phyloP scores from a whole-genome alignment of 2,329 filamentous ascomycete genomes.

The Beauveria brongniartii region DNA sequence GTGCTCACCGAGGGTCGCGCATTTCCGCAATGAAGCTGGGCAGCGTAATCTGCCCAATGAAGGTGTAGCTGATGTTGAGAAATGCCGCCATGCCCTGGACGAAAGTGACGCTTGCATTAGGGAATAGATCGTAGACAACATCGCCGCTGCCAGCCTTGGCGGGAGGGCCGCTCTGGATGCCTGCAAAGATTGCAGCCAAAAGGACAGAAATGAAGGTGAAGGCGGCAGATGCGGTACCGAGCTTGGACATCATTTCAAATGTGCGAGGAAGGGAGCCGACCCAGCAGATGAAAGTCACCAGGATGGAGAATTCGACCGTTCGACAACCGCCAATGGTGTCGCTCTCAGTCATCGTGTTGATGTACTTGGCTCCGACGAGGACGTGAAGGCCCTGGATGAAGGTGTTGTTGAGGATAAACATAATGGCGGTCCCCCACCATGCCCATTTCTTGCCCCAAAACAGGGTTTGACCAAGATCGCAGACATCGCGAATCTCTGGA shows the following conservation, averaged over 20 bases:
- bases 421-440: slow-evolving; percentile 57
- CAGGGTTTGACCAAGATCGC: slow-evolving; percentile 90
- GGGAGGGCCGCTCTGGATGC: slow-evolving; percentile 59
- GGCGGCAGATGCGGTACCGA: slow-evolving; percentile 70
- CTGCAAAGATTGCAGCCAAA: slow-evolving; percentile 75
- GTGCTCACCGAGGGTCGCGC: slow-evolving; percentile 48
- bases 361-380: slow-evolving; percentile 74
- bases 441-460: slow-evolving; percentile 73
- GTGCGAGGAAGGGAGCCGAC: slow-evolving; percentile 76
- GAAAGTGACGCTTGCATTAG: slow-evolving; percentile 65
- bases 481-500: slow-evolving; percentile 85
- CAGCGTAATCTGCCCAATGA: slow-evolving; percentile 90
- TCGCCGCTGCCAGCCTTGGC: slow-evolving; percentile 41
- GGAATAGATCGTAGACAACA: slow-evolving; percentile 60
- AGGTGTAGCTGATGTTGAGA: slow-evolving; percentile 92
- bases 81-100: slow-evolving; percentile 80
- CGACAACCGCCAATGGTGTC: slow-evolving; percentile 56
- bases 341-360: slow-evolving; percentile 77
- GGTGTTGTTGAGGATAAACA: slow-evolving; percentile 92
- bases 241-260: slow-evolving; percentile 69
- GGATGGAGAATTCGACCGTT: slow-evolving; percentile 70
- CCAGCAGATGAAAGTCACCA: slow-evolving; percentile 69
- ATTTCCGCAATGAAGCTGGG: slow-evolving; percentile 96
- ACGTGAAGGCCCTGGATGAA: slow-evolving; percentile 82
- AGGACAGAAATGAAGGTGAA: slow-evolving; percentile 89